Evolutionary conservation across 495 filamentous ascomycete species (phyloP).

Genomic region (Chaetomium fimeti): DNA sequence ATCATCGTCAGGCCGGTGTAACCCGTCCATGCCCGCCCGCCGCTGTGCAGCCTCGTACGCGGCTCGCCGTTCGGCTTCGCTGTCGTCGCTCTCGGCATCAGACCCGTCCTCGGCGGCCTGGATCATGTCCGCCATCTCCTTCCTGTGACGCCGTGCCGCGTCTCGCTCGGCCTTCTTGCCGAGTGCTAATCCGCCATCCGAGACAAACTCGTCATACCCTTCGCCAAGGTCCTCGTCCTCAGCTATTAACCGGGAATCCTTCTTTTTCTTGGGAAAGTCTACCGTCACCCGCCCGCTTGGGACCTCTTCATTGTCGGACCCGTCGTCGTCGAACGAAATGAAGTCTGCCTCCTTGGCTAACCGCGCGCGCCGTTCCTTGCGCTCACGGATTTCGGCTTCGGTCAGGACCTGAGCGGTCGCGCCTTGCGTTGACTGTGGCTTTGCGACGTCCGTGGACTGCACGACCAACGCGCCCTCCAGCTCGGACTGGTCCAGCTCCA

Average conservation of each 20-base stretch:
- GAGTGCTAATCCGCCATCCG: conserved; percentile 76
- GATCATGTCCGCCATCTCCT: conserved; percentile 82
- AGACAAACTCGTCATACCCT: conserved; percentile 89
- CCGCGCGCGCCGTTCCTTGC: conserved; percentile 82
- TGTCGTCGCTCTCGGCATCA: conserved; percentile 65
- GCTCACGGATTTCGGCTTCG: conserved; percentile 85
- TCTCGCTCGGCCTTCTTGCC: conserved; percentile 79
- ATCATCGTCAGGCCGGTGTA: conserved; percentile 43
- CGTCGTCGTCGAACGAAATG: conserved; percentile 68
- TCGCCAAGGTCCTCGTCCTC: conserved; percentile 96
- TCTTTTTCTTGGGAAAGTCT: conserved; percentile 51
- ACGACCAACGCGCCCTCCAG: conserved; percentile 62
- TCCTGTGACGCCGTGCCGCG: conserved; percentile 61
- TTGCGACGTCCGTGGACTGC: conserved; percentile 45
- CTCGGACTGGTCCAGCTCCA: conserved; percentile 53
- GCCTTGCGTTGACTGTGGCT: conserved; percentile 9
- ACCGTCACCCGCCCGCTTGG: conserved; percentile 31
- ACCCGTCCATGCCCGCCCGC: conserved; percentile 71
- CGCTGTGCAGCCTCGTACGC: conserved; percentile 91
- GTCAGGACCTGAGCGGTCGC: conserved; percentile 56
- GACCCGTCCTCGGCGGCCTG: conserved; percentile 66
- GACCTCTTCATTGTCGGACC: conserved; percentile 30
- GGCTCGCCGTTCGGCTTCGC: conserved; percentile 72
- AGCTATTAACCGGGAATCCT: conserved; percentile 70
- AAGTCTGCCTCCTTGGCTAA: conserved; percentile 75